These are phyloP conservation scores for Nothophoma quercina DNA, from an alignment of 2,329 filamentous ascomycete species.

Conservation along the genomic window DNA sequence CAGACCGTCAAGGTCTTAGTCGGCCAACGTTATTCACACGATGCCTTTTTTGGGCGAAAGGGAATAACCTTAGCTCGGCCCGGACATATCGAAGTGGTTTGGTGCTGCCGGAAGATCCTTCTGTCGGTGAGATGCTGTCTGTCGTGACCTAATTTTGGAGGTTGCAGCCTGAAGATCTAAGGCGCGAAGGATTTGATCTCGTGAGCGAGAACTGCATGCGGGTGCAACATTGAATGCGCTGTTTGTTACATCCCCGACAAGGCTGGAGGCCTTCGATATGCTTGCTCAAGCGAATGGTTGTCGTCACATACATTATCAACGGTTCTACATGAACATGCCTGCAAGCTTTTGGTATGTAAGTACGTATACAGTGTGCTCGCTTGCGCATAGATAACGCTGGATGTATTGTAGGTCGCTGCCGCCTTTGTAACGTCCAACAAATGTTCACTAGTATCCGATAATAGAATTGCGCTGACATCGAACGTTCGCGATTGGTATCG, in stretches of 20 bases:
- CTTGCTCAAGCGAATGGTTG: background rate
- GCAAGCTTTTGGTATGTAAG: background rate
- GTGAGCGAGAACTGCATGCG: constrained; percentile 4
- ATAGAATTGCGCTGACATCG: background rate
- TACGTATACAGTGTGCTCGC: background rate
- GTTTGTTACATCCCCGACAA: constrained; percentile 9
- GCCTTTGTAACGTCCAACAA: background rate
- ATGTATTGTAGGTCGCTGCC: background rate
- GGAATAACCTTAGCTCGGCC: constrained; percentile 6
- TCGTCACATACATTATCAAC: constrained; percentile 3
- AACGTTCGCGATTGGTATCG: background rate
- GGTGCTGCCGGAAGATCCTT: constrained; percentile 7
- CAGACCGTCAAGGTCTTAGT: constrained; percentile 3
- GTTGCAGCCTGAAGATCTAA: background rate
- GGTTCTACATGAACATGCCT: constrained; percentile 5
- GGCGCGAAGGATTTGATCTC: constrained; percentile 9
- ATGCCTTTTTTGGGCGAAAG: constrained; percentile 9
- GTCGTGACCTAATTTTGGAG: constrained; percentile 13
- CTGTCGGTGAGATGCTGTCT: constrained; percentile 2
- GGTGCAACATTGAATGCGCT: constrained; percentile 6
- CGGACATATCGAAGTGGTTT: background rate
- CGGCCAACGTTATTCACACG: background rate
- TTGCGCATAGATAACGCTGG: background rate
- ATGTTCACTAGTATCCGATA: background rate
- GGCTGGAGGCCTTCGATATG: constrained; percentile 1